Evolutionary conservation across 768 basidiomycete genomes (phyloP).

Genomic region (Boletales sp.): DNA sequence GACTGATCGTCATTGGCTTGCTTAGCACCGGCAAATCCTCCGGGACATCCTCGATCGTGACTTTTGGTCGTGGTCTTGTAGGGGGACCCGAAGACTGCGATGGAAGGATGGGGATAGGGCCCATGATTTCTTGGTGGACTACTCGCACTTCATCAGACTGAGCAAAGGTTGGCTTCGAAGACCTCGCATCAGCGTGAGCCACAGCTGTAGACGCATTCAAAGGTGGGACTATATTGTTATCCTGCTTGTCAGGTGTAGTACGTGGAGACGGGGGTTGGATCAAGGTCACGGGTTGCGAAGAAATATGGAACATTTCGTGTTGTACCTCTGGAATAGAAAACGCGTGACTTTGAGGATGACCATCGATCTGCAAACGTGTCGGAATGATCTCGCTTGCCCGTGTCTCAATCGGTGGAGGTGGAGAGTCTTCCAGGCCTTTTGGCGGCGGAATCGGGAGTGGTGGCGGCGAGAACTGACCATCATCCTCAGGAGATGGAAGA

Average conservation of each 20-base stretch:
- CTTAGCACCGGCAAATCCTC: slow-evolving; percentile 18
- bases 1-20: slow-evolving; percentile 8
- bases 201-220: background rate
- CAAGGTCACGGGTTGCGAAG: slow-evolving; percentile 3
- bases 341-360: background rate
- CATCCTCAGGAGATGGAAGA: slow-evolving; percentile 11
- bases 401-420: slow-evolving; percentile 18
- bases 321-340: slow-evolving; percentile 12
- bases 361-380: slow-evolving; percentile 13
- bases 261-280: background rate
- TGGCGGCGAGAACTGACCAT: slow-evolving; percentile 25
- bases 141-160: slow-evolving; percentile 7
- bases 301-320: slow-evolving; percentile 25
- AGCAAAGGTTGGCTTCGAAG: slow-evolving; percentile 1
- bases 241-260: slow-evolving; percentile 1
- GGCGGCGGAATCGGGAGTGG: slow-evolving; percentile 29
- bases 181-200: slow-evolving; percentile 5
- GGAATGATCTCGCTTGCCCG: slow-evolving; percentile 26
- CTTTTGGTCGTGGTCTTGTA: slow-evolving; percentile 21
- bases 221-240: background rate
- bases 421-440: slow-evolving; percentile 20
- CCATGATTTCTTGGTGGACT: slow-evolving; percentile 12
- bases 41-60: slow-evolving; percentile 27
- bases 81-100: slow-evolving; percentile 6
- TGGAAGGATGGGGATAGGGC: slow-evolving; percentile 3